Base-by-base conservation (phyloP, 176 grass and related monocot species). In the Carex cristatella region DNA sequence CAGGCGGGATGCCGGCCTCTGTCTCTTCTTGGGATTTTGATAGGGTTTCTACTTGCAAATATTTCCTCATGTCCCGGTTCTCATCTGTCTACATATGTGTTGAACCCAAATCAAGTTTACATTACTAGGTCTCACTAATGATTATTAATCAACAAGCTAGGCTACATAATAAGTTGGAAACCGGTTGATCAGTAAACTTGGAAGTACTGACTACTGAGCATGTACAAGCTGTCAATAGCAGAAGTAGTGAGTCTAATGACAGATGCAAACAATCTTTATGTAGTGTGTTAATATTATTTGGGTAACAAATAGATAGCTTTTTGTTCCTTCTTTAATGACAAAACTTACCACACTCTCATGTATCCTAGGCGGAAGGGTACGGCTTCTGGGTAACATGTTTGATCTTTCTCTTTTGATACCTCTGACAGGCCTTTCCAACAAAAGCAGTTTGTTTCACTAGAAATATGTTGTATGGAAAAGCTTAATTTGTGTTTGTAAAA, bases 291-390 rank as follows among this genome's bases (percentile, higher is more conserved):
- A 73, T 40, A 40, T 40, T 42, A 70, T 74, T 69, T 7, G 15
- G 30, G 32, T 56, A 77, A 31, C 49, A 77, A 2, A 75, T 30
- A 74, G 0, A 16, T 30, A 77, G 9, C 48, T 10, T 13, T 54
- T 76, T 12, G 8, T 63, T 6, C 5, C 10, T 67, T 65, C 10
- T 33, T 16, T 60, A 81, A 30, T 49, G 7, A 18, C 10, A 13
- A 2, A 70, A 81, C 82, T 88, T 86, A 93, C 91, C 13, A 77
- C 81, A 31, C 84, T 84, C 4, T 93, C 86, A 57, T 90, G 88
- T 19, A 93, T 88, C 84, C 91, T 90, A n/a, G 86, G 58, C 13
- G 91, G 91, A 57, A 93, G 88, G 0, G 91, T 93, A 69, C 91
- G 86, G 84, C 91, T 93, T 71, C 91, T 90, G 0, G 91, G 88